A percentile compares a stretch with the other conserved stretches of the same genome.
Evolutionary conservation across 2,329 filamentous ascomycete genomes (phyloP).

Genomic region (Fusarium euwallaceae): DNA sequence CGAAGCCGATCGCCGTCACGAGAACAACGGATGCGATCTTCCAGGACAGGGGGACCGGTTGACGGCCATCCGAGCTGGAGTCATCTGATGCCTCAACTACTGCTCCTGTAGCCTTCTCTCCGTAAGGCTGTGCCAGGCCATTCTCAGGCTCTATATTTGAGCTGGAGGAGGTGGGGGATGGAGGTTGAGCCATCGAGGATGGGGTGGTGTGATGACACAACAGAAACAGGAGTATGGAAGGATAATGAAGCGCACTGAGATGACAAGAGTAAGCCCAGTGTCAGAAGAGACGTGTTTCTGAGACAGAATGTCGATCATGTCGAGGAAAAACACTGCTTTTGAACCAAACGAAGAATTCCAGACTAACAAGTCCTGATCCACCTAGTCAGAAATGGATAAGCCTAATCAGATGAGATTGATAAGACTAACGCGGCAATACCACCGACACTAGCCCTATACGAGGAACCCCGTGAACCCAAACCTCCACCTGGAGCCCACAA

Average conservation of each 20-base stretch:
- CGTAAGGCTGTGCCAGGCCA: background rate
- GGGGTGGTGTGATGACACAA: background rate
- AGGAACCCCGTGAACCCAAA: background rate
- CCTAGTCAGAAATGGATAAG: background rate
- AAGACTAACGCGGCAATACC: background rate
- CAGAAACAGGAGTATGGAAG: background rate
- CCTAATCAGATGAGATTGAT: conserved; percentile 4
- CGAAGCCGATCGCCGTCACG: conserved; percentile 67
- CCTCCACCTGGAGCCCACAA: background rate
- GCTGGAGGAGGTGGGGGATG: background rate
- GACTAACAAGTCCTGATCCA: background rate
- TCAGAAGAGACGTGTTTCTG: background rate
- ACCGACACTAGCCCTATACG: background rate
- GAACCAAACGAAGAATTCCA: background rate
- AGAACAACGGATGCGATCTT: conserved; percentile 57
- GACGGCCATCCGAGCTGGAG: background rate
- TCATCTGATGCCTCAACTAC: background rate
- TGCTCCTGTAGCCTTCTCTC: background rate
- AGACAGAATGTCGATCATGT: background rate
- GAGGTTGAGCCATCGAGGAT: background rate
- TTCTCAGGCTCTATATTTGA: background rate
- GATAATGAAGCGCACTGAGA: background rate
- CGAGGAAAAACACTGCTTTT: background rate
- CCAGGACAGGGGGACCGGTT: conserved; percentile 11
- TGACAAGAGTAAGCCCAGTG: background rate